These are phyloP conservation scores for Pelargonium nanum DNA, from an alignment of 345 rosid species.

Conservation along the genomic window DNA sequence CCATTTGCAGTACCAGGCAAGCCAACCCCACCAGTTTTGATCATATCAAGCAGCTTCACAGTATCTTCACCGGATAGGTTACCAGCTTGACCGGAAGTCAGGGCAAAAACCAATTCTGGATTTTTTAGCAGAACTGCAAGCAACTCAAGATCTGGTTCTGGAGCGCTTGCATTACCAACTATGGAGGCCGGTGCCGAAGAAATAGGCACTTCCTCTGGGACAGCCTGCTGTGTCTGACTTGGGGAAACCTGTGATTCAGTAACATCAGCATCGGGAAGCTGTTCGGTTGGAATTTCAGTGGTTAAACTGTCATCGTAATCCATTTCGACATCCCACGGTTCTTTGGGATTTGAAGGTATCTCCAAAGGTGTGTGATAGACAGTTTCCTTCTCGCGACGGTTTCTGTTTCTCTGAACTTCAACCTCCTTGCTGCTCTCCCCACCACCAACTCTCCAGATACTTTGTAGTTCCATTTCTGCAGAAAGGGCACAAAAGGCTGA, in stretches of 20 bases:
- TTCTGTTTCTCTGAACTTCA: constrained; percentile 72
- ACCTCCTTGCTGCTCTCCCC: constrained; percentile 94
- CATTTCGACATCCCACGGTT: constrained; percentile 96
- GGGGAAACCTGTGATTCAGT: constrained; percentile 38
- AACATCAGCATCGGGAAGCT: constrained; percentile 57
- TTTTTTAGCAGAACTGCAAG: constrained; percentile 86
- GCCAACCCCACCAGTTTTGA: constrained; percentile 45
- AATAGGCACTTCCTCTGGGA: constrained; percentile 27
- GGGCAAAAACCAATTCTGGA: constrained; percentile 80
- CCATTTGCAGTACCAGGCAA: constrained; percentile 19
- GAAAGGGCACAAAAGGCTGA: constrained; percentile 22
- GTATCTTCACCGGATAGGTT: constrained; percentile 56
- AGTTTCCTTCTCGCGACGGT: constrained; percentile 74
- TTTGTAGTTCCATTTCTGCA: constrained; percentile 59
- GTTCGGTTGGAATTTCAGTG: constrained; percentile 70
- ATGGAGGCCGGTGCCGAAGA: constrained; percentile 26
- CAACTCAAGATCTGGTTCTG: constrained; percentile 86
- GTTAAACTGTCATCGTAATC: constrained; percentile 88
- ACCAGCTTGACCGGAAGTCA: constrained; percentile 72
- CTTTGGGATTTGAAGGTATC: constrained; percentile 81
- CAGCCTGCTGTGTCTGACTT: constrained; percentile 29
- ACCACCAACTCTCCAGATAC: constrained; percentile 59
- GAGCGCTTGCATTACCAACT: constrained; percentile 13
- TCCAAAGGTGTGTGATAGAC: constrained; percentile 36
- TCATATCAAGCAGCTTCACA: constrained; percentile 71